Evolutionary conservation across 192 early-diverging fungal species (phyloP), one percentile per base, ranked within the genome.

Genomic region (Coemansia erecta): DNA sequence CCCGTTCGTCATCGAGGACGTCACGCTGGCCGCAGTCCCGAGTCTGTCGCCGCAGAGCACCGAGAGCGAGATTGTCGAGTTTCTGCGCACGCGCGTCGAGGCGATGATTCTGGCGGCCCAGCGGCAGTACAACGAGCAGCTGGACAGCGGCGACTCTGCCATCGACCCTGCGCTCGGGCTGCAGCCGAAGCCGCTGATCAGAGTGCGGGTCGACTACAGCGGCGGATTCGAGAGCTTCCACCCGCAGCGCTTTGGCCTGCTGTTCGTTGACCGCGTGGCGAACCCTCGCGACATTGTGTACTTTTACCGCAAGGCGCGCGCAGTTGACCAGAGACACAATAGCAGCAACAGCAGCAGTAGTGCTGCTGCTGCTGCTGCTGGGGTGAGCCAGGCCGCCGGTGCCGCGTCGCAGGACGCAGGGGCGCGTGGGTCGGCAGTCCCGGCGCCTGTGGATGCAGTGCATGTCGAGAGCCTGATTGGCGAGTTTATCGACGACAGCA

Each of bases 281-380:
- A 97, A 97, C 64, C 87, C 92, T 2, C 87, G 86, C 53, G 93
- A 97, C 37, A 86, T 97, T 56, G 71, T 97, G 8, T 82, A 86
- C 50, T 95, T 94, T 70, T 87, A 86, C 64, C 81, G 93, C 23
- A 87, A 81, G 51, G 65, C 81, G 11, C 56, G 72, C 5, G 35
- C 49, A 2, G 28, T 7, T 7, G 28, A 31, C 28, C 28, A 31
- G 28, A 31, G 28, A 31, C 28, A 31, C 28, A 31, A 31, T 8
- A 55, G 40, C 40, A 15, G 47, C 21, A n/a, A 3, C 21, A 15
- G 47, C 47, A 48, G 47, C 42, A 44, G 17, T 4, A 44, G 15
- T n/a, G n/a, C n/a, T n/a, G n/a, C n/a, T n/a, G n/a, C n/a, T n/a
- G 18, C 21, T 19, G 8, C n/a, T 18, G 17, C 68, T 1, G 13